Evolutionary conservation across 2,329 filamentous ascomycete genomes (phyloP).

Genomic region (Magnaporthales sp.): DNA sequence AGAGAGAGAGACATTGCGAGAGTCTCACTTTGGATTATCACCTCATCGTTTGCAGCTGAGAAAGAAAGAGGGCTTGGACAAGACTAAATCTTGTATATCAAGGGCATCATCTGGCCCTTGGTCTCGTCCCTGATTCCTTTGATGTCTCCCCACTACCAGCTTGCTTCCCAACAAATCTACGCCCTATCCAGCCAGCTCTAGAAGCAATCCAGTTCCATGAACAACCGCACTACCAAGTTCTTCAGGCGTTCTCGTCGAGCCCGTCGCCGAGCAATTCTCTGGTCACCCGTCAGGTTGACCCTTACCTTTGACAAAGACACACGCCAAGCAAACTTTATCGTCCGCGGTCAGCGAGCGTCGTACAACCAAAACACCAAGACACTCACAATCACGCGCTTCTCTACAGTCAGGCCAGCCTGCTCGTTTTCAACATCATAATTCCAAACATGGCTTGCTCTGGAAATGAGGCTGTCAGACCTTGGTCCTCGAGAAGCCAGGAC

Average conservation of each 20-base stretch:
- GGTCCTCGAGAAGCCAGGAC: neutral
- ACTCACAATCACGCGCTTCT: neutral
- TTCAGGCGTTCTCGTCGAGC: neutral
- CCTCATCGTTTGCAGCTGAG: neutral
- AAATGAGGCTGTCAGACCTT: neutral
- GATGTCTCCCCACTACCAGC: neutral
- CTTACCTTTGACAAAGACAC: slow-evolving; percentile 1
- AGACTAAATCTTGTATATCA: neutral
- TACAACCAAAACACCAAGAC: neutral
- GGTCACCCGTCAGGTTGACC: neutral
- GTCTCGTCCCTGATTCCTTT: neutral
- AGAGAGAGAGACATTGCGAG: neutral
- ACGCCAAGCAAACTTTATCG: neutral
- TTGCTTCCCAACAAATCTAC: neutral
- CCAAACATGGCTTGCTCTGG: neutral
- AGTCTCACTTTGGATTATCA: neutral
- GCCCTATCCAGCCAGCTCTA: neutral
- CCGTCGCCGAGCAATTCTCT: neutral
- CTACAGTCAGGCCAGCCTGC: neutral
- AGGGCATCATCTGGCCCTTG: neutral
- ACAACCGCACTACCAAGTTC: neutral
- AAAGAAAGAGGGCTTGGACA: neutral
- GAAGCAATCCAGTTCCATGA: neutral
- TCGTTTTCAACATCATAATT: neutral
- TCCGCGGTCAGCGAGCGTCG: neutral